Conservation (phyloP, 164 flowering plant genomes). For the Brasenia schreberi region DNA sequence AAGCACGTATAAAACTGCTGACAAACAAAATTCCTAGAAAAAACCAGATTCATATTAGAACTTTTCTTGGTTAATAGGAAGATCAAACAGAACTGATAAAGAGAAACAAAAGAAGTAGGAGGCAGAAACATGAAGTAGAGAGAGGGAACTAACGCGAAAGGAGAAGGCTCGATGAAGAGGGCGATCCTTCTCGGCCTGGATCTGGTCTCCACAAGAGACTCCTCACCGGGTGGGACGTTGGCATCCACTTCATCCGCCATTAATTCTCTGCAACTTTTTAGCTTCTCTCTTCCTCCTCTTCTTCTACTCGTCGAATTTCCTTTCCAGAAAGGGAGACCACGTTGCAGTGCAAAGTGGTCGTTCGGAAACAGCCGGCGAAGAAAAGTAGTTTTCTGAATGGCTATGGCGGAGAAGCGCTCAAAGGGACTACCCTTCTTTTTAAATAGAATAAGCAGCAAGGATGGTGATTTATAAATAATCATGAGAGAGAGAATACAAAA, state of each 20-base stretch:
- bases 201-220: slow-evolving; percentile 14
- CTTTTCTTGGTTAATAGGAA: too few relatives aligned
- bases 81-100: not conserved
- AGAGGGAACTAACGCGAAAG: slow-evolving; percentile 70
- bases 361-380: not conserved
- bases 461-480: not conserved
- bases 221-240: slow-evolving; percentile 38
- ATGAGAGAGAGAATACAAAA: not conserved
- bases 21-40: too few relatives aligned
- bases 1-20: too few relatives aligned
- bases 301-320: not conserved
- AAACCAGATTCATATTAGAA: not conserved
- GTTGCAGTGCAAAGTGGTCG: not conserved
- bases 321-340: not conserved
- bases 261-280: slow-evolving; percentile 14
- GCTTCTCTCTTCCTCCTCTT: not conserved
- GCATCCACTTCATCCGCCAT: slow-evolving; percentile 20
- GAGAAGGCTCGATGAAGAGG: slow-evolving; percentile 96
- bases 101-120: not conserved
- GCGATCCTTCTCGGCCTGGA: slow-evolving; percentile 75
- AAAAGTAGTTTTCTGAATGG: not conserved
- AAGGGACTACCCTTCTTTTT: not conserved
- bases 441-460: not conserved
- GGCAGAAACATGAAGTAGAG: not conserved
- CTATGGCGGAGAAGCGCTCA: not conserved